Percentiles rank a stretch among this genome's conserved stretches.
Evolutionary conservation across 2,329 filamentous ascomycete species (phyloP).

Genomic region (Hortaea sp.): DNA sequence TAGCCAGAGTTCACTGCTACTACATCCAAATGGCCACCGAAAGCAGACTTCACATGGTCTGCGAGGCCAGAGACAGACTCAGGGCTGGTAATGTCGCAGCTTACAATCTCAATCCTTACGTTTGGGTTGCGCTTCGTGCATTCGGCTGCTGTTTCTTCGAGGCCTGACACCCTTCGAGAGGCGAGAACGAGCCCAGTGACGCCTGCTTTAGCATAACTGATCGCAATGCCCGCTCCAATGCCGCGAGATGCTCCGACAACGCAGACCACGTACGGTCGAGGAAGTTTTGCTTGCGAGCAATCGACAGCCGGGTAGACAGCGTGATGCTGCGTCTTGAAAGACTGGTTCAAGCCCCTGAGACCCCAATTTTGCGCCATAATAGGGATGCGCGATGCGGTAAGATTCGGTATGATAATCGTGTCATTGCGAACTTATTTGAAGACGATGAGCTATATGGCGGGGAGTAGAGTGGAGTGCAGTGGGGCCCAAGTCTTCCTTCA

Average conservation of each 20-base stretch:
- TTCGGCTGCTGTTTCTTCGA: constrained; percentile 20
- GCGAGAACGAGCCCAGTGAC: constrained; percentile 26
- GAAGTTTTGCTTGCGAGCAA: not conserved
- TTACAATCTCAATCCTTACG: constrained; percentile 18
- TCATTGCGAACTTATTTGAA: too few species aligned
- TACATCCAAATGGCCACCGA: constrained; percentile 16
- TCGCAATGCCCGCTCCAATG: constrained; percentile 27
- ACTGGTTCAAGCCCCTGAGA: not conserved
- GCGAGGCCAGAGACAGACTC: constrained; percentile 13
- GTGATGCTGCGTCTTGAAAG: not conserved
- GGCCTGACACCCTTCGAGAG: constrained; percentile 19
- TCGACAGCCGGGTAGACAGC: not conserved
- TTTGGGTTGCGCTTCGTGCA: constrained; percentile 15
- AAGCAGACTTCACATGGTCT: constrained; percentile 4
- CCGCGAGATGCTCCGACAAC: constrained; percentile 28
- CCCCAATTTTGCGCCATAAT: not conserved
- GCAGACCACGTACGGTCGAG: not conserved
- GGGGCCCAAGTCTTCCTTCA: too few species aligned
- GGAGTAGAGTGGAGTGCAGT: too few species aligned
- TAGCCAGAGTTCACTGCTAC: constrained; percentile 18
- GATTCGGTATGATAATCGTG: too few species aligned
- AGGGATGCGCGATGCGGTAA: too few species aligned
- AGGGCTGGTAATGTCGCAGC: constrained; percentile 16
- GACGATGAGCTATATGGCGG: too few species aligned
- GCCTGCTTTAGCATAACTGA: constrained; percentile 25